These are phyloP conservation scores for Hymenoscyphus linearis DNA, from an alignment of 2,329 filamentous ascomycete genomes.

Conservation along the genomic window DNA sequence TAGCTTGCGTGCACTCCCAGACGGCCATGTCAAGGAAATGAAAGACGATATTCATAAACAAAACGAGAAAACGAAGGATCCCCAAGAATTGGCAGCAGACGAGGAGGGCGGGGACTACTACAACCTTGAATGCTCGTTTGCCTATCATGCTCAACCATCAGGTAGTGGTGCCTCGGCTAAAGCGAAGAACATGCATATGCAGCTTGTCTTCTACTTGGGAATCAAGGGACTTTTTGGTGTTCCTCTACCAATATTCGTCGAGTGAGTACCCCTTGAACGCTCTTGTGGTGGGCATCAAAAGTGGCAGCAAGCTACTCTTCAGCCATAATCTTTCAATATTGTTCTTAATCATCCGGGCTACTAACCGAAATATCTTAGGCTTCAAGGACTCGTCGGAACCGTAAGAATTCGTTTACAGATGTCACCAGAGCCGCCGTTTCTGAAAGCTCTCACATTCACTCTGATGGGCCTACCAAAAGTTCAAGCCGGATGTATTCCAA, in stretches of 20 bases:
- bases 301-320: no score
- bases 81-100: slow-evolving; percentile 79
- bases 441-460: slow-evolving; percentile 88
- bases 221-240: slow-evolving; percentile 30
- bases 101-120: slow-evolving; percentile 91
- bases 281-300: no score
- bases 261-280: slow-evolving; percentile 8
- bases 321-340: no score
- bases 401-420: slow-evolving; percentile 77
- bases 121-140: slow-evolving; percentile 85
- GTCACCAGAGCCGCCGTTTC: slow-evolving; percentile 84
- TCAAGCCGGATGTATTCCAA: slow-evolving; percentile 81
- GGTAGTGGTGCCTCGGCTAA: slow-evolving; percentile 65
- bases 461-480: slow-evolving; percentile 92
- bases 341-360: neutral
- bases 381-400: slow-evolving; percentile 87
- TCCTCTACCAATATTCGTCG: slow-evolving; percentile 6
- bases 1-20: slow-evolving; percentile 79
- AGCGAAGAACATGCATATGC: slow-evolving; percentile 95
- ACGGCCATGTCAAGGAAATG: slow-evolving; percentile 73
- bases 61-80: slow-evolving; percentile 76
- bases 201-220: slow-evolving; percentile 88
- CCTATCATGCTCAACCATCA: slow-evolving; percentile 81
- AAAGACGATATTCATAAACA: slow-evolving; percentile 75
- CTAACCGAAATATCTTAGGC: slow-evolving; percentile 55